Percentiles rank a stretch among this genome's conserved stretches.
Conservation (phyloP, 345 rosid genomes). For the Eucalyptus virginea region DNA sequence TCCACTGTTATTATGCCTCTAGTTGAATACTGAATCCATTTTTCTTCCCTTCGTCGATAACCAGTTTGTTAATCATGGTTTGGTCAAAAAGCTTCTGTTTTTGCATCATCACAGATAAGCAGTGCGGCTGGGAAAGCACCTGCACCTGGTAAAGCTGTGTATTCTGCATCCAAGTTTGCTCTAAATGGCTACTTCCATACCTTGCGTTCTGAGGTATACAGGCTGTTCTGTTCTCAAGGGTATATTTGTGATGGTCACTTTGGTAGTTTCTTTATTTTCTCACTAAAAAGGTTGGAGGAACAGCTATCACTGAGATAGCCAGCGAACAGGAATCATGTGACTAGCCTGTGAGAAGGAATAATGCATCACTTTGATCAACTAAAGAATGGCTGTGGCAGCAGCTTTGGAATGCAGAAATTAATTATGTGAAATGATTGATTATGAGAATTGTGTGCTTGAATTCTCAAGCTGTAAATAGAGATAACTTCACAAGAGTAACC, state of each 20-base stretch:
- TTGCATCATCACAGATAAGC: conserved; percentile 54
- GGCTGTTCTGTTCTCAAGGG: neutral
- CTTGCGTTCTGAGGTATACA: conserved; percentile 86
- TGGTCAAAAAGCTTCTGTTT: neutral
- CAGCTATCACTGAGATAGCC: neutral
- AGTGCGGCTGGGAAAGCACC: conserved; percentile 98
- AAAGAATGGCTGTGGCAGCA: neutral
- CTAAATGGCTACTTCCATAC: conserved; percentile 86
- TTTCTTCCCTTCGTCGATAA: neutral
- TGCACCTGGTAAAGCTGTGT: conserved; percentile 89
- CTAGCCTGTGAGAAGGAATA: neutral
- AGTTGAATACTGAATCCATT: neutral
- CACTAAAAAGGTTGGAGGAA: neutral
- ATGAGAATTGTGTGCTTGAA: neutral
- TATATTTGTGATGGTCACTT: neutral
- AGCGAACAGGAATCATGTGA: neutral
- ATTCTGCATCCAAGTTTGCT: conserved; percentile 91
- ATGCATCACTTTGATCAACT: neutral
- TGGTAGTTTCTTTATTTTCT: neutral
- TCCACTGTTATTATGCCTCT: neutral
- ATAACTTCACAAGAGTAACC: neutral
- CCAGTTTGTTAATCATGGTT: neutral
- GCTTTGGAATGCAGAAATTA: neutral
- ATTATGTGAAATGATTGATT: neutral
- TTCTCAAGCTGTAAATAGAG: neutral